phyloP scores from a whole-genome alignment of 2,329 filamentous ascomycete species.

The Verticillium dahliae region DNA sequence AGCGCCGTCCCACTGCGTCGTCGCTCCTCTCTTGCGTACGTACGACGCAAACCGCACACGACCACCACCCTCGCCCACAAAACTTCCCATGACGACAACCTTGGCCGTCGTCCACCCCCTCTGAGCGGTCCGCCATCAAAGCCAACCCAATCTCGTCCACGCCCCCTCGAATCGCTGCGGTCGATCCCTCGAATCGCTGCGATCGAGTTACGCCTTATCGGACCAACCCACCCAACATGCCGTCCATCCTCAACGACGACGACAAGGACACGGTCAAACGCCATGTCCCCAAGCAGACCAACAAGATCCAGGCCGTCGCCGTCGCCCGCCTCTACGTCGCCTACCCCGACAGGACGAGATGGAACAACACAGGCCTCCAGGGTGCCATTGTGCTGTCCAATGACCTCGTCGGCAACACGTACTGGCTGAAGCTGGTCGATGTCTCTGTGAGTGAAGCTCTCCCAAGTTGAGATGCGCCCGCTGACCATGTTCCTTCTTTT shows the following conservation, averaged over 20 bases:
- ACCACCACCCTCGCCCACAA: background rate
- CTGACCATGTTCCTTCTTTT: background rate
- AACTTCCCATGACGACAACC: background rate
- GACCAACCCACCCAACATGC: conserved; percentile 34
- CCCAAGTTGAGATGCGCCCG: background rate
- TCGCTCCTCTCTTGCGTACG: background rate
- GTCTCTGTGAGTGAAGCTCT: conserved; percentile 65
- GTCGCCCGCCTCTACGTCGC: conserved; percentile 92
- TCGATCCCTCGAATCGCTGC: no score
- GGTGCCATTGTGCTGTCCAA: conserved; percentile 88
- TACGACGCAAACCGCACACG: background rate
- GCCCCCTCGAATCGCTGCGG: no score
- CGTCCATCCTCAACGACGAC: conserved; percentile 73
- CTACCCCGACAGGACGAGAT: conserved; percentile 77
- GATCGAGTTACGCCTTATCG: background rate
- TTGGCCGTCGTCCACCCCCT: background rate
- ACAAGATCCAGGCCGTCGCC: conserved; percentile 96
- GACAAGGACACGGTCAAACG: conserved; percentile 97
- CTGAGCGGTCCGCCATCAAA: background rate
- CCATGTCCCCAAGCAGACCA: conserved; percentile 84
- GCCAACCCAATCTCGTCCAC: background rate
- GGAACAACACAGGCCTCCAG: conserved; percentile 91
- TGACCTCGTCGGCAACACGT: conserved; percentile 89
- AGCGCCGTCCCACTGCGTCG: background rate
- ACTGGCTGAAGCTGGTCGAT: conserved; percentile 97